Base-by-base conservation (phyloP, 2,329 filamentous ascomycete species). In the Paraphaeosphaeria minitans region DNA sequence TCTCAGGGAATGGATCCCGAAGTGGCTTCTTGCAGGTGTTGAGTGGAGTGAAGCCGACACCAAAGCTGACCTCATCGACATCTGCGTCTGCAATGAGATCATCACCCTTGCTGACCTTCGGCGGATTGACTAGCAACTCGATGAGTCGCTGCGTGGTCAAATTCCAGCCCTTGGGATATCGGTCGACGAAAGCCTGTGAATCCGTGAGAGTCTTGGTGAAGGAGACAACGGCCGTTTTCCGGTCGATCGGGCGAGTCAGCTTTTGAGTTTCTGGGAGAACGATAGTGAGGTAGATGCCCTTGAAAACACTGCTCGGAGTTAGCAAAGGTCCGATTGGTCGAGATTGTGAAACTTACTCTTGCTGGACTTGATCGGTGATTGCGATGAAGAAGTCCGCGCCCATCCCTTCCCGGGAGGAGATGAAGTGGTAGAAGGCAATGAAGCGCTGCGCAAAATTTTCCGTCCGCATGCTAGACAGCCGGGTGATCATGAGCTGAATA, bases 61-160 rank as follows among this genome's bases (percentile, higher is more conserved):
- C 95, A 72, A 99, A 99, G 29, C 92, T 89, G 66, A 97, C 88
- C 75, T 99, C 95, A 69, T 99, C 95, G 27, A 97, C 91, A 70
- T 98, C 94, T 3, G 92, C 89, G 74, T 98, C 95, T 12, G 87
- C 86, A 63, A 96, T 89, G 52, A 91, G 80, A 66, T 96, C 92
- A 57, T 89, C 88, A 37, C 84, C 80, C 1, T 89, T 85, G 16
- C 82, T 79, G 7, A 84, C 83, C 4, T 94, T 85, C 37, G 94
- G 93, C 27, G 94, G 92, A 77, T 97, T 96, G 73, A 94, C 89
- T 8, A 99, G 84, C 14, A 98, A 84, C 68, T 94, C 92, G 43
- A 99, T 84, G 59, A 99, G 83, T n/a, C 90, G 88, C 73, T 94
- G 91, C 73, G 92, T 95, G 3, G 93, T 97, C 75, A 92, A 90